These are phyloP conservation scores for Funneliformis mosseae DNA, from an alignment of 192 early-diverging fungal species.

Conservation along the genomic window DNA sequence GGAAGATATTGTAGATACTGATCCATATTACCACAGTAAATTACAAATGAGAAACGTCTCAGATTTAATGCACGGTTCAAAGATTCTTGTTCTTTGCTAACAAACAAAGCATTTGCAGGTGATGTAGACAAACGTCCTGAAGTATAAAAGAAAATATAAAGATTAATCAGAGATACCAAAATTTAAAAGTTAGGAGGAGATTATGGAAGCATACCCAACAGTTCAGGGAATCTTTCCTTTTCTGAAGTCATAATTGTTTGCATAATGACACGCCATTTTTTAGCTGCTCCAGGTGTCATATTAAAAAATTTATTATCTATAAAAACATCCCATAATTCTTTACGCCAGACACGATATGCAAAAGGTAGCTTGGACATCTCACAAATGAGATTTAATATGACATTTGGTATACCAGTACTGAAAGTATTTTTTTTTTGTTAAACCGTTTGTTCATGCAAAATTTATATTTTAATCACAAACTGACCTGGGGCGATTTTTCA, in stretches of 20 bases:
- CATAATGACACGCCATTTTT: constrained; percentile 72
- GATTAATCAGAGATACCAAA: neutral
- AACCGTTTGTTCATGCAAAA: neutral
- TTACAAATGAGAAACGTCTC: constrained; percentile 77
- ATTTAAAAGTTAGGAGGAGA: neutral
- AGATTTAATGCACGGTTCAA: constrained; percentile 65
- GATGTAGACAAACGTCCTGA: constrained; percentile 68
- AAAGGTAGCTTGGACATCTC: constrained; percentile 66
- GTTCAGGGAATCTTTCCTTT: constrained; percentile 74
- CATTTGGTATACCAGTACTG: constrained; percentile 41
- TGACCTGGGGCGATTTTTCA: constrained; percentile 61
- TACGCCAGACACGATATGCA: constrained; percentile 67
- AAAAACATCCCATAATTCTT: constrained; percentile 80
- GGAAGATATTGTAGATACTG: constrained; percentile 82
- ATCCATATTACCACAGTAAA: constrained; percentile 72
- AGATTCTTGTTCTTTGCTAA: constrained; percentile 81
- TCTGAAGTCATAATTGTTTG: constrained; percentile 71
- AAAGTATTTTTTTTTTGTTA: neutral
- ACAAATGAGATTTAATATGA: constrained; percentile 59
- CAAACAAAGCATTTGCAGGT: constrained; percentile 73
- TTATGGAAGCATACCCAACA: constrained; percentile 53
- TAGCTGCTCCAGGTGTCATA: constrained; percentile 53
- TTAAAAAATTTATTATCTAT: constrained; percentile 70
- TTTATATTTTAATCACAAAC: neutral
- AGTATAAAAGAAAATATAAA: neutral